Evolutionary conservation across 2,329 filamentous ascomycete species (phyloP), one percentile per base, ranked within the genome.

Genomic region (Diaporthe velutina): DNA sequence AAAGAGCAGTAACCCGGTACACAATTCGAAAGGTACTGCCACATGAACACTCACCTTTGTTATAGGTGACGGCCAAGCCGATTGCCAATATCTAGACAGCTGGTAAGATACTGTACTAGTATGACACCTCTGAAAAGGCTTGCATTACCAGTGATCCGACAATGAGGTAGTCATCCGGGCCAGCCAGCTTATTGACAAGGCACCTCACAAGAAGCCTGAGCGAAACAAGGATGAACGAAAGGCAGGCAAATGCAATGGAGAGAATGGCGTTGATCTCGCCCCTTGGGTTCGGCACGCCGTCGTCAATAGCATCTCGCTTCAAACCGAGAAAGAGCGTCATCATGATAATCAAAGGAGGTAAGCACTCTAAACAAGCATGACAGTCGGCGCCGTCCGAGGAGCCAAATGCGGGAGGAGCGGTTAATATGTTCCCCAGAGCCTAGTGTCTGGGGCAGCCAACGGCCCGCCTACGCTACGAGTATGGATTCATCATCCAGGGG

Each of bases 231-330:
- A 74, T 30, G 54, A 61, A 74, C 22, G 76, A 71, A 13, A 77
- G 45, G 66, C 68, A 73, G 42, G 70, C 73, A 15, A 77, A 75
- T n/a, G 73, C 71, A n/a, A 77, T 75, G 10, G 76, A 74, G 35
- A 74, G 75, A 6, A 58, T 52, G 40, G 72, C 45, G 8, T 76
- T 73, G 33, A 40, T 74, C n/a, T 75, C 48, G n/a, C 76, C 76
- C 4, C 73, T 58, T 12, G 75, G 75, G 52, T 77, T 77, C 13
- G 70, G 70, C 9, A 75, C 50, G 15, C 71, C 70, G 25, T 77
- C 76, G 71, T 77, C 76, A 38, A 77, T 77, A 22, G 75, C 76
- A 55, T 77, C 85, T 87, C 13, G 83, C 79, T 33, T 57, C 25
- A 1, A 33, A 17, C 35, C 28, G 52, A 57, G 7, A 38, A 45